Evolutionary conservation across 139 green algal genomes (phyloP), one percentile per base, ranked within the genome.

Genomic region (Micractinium sp.): DNA sequence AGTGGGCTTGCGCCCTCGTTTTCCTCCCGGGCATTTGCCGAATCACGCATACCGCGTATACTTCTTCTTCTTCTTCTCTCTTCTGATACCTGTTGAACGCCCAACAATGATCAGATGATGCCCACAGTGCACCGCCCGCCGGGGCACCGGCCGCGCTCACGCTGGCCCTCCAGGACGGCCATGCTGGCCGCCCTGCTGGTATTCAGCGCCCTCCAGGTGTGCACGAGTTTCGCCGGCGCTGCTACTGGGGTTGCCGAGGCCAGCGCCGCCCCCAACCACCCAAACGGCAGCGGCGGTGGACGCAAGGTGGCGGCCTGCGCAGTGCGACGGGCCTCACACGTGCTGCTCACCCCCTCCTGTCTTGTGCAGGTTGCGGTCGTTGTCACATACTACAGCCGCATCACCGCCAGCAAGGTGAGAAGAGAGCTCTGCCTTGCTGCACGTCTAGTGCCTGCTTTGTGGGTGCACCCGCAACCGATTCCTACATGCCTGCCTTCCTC

Each of bases 191-290:
- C 82, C 14, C 63, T 87, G 36, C 36, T 87, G 23, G 15, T 67
- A 1, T 87, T 87, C 36, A 77, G 38, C 35, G 63, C 82, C 1
- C 15, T 87, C 13, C 82, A 87, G 82, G 82, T 85, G 2, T 60
- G 39, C 77, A 82, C 25, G 33, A 19, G n/a, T 29, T 80, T 0
- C 3, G 35, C 25, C 5, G 15, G 35, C 18, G 0, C 2, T 71
- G 74, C 74, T 53, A 0, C n/a, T 36, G 33, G n/a, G 3, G 25
- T 3, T 23, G 25, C 76, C 27, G 35, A 75, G 25, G 76, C 74
- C 76, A 22, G 25, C 5, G 20, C 76, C 23, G 35, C 77, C 20
- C 38, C 38, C 38, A 82, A 82, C 77, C 38, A 56, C 25, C 77
- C 23, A n/a, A 35, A 14, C 35, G 38, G 77, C 25, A 12, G 77